Conservation (phyloP, 2,329 filamentous ascomycete genomes). For the Periconia digitata region DNA sequence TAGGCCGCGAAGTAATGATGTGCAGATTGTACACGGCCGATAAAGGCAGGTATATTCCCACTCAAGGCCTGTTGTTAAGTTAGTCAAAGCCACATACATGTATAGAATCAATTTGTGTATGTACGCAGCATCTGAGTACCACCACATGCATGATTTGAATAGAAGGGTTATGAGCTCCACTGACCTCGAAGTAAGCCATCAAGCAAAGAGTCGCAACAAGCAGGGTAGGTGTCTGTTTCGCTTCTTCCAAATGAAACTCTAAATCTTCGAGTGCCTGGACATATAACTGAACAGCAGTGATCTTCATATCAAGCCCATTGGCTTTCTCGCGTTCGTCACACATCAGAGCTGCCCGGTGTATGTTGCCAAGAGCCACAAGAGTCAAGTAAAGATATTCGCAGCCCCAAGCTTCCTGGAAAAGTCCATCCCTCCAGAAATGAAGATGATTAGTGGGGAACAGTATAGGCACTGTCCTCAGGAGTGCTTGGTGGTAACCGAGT, state of each 20-base stretch:
- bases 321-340: neutral
- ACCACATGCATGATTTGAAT: no score
- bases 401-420: no score
- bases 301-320: neutral
- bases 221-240: neutral
- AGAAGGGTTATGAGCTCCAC: neutral
- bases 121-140: neutral
- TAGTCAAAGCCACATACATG: no score
- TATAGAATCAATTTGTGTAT: no score
- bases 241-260: neutral
- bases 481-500: neutral
- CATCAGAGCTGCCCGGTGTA: neutral
- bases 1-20: neutral
- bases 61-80: no score
- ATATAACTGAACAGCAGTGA: neutral
- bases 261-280: neutral
- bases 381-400: neutral
- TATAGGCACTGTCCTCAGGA: neutral
- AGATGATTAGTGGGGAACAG: neutral
- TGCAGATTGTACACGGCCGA: neutral
- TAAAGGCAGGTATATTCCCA: neutral
- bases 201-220: neutral
- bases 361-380: neutral
- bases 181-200: neutral
- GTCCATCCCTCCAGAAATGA: neutral